Conservation (phyloP, 768 basidiomycete species). For the Mycena crocata region DNA sequence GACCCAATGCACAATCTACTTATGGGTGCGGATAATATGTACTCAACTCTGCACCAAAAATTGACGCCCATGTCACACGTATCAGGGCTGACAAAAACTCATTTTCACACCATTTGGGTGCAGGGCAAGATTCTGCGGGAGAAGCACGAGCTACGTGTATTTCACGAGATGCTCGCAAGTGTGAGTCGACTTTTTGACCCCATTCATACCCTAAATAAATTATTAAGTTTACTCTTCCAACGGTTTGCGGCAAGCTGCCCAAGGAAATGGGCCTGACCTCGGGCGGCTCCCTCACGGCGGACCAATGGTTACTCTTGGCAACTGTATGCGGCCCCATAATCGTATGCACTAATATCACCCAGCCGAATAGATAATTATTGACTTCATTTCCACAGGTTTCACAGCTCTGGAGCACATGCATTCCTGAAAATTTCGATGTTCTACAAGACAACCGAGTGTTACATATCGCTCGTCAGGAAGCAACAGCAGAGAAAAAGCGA, state of each 20-base stretch:
- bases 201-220: no score
- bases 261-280: slow-evolving; percentile 36
- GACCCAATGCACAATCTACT: slow-evolving; percentile 45
- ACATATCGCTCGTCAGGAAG: no score
- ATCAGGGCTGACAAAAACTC: slow-evolving; percentile 22
- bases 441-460: no score
- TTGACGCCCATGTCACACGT: slow-evolving; percentile 1
- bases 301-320: slow-evolving; percentile 37
- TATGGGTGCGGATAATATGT: slow-evolving; percentile 23
- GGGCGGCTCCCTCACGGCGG: slow-evolving; percentile 41
- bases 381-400: no score
- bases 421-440: no score
- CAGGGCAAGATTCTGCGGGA: slow-evolving; percentile 28
- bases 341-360: no score
- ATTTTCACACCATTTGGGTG: slow-evolving; percentile 36
- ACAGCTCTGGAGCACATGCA: no score
- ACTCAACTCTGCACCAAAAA: no score
- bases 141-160: slow-evolving; percentile 18
- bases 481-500: no score
- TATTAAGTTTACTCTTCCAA: slow-evolving; percentile 1
- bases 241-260: slow-evolving; percentile 30
- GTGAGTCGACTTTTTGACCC: neutral
- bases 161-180: slow-evolving; percentile 25
- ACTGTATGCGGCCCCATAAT: no score
- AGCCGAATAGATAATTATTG: no score